Conservation (phyloP, 495 filamentous ascomycete genomes). For the Cairneyella variabilis region DNA sequence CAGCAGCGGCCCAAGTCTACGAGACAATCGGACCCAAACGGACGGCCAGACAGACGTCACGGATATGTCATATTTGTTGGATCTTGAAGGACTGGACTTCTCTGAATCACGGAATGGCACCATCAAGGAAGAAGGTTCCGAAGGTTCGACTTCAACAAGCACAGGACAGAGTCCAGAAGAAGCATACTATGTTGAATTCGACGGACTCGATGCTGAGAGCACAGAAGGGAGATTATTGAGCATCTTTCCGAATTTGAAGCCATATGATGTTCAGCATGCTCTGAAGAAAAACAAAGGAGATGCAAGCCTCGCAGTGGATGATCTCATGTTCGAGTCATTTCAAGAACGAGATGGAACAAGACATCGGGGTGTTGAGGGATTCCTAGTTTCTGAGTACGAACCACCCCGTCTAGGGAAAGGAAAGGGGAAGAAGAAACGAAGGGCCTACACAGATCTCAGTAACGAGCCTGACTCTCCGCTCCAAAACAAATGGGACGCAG, state of each 20-base stretch:
- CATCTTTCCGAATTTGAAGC: slow-evolving; percentile 67
- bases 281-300: slow-evolving; percentile 62
- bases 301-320: slow-evolving; percentile 69
- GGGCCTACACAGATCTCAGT: slow-evolving; percentile 14
- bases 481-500: slow-evolving; percentile 53
- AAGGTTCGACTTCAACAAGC: background rate
- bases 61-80: slow-evolving; percentile 18
- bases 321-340: slow-evolving; percentile 70
- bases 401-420: slow-evolving; percentile 34
- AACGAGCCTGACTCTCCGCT: background rate
- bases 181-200: slow-evolving; percentile 27
- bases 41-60: slow-evolving; percentile 19
- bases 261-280: slow-evolving; percentile 57
- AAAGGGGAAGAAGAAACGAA: slow-evolving; percentile 42
- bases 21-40: too few relatives aligned
- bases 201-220: slow-evolving; percentile 49
- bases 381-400: too few relatives aligned
- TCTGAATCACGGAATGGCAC: too few relatives aligned
- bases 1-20: slow-evolving; percentile 13
- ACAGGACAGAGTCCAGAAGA: slow-evolving; percentile 9
- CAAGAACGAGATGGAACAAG: slow-evolving; percentile 57
- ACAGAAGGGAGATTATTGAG: slow-evolving; percentile 53
- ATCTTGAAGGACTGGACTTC: slow-evolving; percentile 29
- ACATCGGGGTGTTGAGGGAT: slow-evolving; percentile 77
- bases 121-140: too few relatives aligned